phyloP scores from a whole-genome alignment of 495 filamentous ascomycete genomes.

The Chaetomidium leptoderma region DNA sequence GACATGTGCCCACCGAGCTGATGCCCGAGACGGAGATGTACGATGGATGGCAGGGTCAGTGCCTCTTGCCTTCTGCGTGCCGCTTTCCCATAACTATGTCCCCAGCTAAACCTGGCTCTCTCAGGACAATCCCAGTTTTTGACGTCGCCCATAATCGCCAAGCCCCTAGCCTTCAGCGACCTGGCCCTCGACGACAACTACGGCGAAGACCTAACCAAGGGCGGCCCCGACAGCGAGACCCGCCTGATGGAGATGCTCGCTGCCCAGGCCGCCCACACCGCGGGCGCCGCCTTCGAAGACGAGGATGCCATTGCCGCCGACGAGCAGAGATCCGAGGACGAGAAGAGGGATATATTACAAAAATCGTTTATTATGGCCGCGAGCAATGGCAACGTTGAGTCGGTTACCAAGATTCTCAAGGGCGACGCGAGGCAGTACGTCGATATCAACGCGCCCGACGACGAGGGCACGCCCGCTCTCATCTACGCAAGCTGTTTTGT shows the following conservation, averaged over 20 bases:
- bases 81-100: constrained; percentile 16
- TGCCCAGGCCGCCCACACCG: constrained; percentile 79
- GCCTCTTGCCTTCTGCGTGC: not conserved
- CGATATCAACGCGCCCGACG: constrained; percentile 86
- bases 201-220: constrained; percentile 55
- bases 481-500: constrained; percentile 99
- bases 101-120: constrained; percentile 23
- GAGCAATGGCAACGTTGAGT: constrained; percentile 88
- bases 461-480: constrained; percentile 89
- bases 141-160: constrained; percentile 75
- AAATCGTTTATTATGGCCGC: constrained; percentile 91
- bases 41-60: constrained; percentile 94
- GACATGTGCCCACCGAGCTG: constrained; percentile 50
- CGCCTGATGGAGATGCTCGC: constrained; percentile 94
- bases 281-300: constrained; percentile 65
- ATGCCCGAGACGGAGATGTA: constrained; percentile 91
- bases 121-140: constrained; percentile 93
- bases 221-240: constrained; percentile 74
- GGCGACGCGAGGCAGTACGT: constrained; percentile 73
- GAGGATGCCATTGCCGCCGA: constrained; percentile 74
- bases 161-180: constrained; percentile 74
- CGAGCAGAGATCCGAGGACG: constrained; percentile 64
- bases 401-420: constrained; percentile 68
- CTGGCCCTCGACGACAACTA: constrained; percentile 51
- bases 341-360: constrained; percentile 79